phyloP scores from a whole-genome alignment of 345 rosid genomes.

The Brassica incana region DNA sequence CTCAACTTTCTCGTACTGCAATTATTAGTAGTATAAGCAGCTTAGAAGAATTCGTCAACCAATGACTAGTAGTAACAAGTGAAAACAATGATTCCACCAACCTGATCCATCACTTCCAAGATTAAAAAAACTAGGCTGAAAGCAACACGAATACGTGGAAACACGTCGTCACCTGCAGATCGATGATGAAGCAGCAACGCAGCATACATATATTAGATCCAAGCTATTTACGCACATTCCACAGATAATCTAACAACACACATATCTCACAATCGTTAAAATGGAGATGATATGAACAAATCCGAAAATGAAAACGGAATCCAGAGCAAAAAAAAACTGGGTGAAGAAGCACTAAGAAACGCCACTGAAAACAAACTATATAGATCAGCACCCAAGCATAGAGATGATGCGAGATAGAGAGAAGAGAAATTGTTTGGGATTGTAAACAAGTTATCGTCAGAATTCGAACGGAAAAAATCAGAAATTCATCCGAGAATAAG shows the following conservation, averaged over 20 bases:
- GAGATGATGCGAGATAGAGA: neutral
- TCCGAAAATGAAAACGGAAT: neutral
- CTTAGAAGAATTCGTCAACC: neutral
- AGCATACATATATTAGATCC: neutral
- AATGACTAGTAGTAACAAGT: neutral
- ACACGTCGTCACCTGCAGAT: slow-evolving; percentile 13
- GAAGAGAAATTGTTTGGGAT: neutral
- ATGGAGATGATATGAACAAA: neutral
- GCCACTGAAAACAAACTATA: slow-evolving; percentile 12
- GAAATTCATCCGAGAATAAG: slow-evolving; percentile 9
- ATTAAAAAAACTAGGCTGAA: slow-evolving; percentile 3
- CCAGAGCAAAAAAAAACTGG: neutral
- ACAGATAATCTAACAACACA: neutral
- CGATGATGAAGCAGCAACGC: neutral
- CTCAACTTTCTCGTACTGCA: slow-evolving; percentile 96
- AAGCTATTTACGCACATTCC: neutral
- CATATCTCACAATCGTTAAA: neutral
- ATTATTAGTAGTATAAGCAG: neutral
- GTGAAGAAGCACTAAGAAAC: slow-evolving; percentile 20
- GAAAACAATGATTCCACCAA: slow-evolving; percentile 26
- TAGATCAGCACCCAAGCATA: slow-evolving; percentile 24
- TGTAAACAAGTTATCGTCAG: slow-evolving; percentile 12
- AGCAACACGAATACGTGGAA: slow-evolving; percentile 10
- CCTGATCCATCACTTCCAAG: slow-evolving; percentile 56
- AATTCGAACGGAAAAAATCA: slow-evolving; percentile 3